Percentiles rank a stretch among this genome's conserved stretches.
phyloP scores from a whole-genome alignment of 768 basidiomycete species.

The Suillus hirtellus region DNA sequence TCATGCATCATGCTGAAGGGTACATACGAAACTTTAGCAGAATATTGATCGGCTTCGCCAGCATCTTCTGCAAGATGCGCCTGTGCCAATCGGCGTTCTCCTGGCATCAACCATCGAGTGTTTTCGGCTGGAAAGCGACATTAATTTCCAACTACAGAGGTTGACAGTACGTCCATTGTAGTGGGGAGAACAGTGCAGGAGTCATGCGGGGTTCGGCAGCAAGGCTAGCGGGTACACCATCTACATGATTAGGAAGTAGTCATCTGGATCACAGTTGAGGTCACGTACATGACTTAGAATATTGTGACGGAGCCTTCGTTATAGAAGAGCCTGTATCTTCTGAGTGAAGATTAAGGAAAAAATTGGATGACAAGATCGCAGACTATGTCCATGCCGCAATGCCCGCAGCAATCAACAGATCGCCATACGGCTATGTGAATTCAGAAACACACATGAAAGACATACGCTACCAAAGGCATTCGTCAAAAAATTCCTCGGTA shows the following conservation, averaged over 20 bases:
- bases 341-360: too few relatives aligned
- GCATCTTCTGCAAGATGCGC: slow-evolving; percentile 67
- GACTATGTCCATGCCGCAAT: too few relatives aligned
- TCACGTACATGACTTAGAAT: slow-evolving; percentile 48
- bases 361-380: too few relatives aligned
- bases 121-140: slow-evolving; percentile 49
- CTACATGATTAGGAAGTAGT: slow-evolving; percentile 59
- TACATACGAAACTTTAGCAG: slow-evolving; percentile 51
- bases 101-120: slow-evolving; percentile 55
- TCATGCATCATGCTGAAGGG: background rate
- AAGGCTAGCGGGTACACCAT: too few relatives aligned
- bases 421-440: slow-evolving; percentile 22
- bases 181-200: too few relatives aligned
- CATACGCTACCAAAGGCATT: slow-evolving; percentile 68
- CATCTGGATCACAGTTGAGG: slow-evolving; percentile 39
- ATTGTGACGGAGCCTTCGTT: slow-evolving; percentile 40
- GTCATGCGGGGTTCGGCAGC: too few relatives aligned
- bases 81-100: slow-evolving; percentile 56
- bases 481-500: slow-evolving; percentile 56
- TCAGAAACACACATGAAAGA: background rate
- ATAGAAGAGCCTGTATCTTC: too few relatives aligned
- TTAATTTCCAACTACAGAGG: background rate
- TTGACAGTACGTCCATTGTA: slow-evolving; percentile 14
- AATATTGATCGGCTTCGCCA: slow-evolving; percentile 65
- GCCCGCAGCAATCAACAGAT: too few relatives aligned